Base-by-base conservation (phyloP, 208 protist species). In the Trypanosoma platydactyli region DNA sequence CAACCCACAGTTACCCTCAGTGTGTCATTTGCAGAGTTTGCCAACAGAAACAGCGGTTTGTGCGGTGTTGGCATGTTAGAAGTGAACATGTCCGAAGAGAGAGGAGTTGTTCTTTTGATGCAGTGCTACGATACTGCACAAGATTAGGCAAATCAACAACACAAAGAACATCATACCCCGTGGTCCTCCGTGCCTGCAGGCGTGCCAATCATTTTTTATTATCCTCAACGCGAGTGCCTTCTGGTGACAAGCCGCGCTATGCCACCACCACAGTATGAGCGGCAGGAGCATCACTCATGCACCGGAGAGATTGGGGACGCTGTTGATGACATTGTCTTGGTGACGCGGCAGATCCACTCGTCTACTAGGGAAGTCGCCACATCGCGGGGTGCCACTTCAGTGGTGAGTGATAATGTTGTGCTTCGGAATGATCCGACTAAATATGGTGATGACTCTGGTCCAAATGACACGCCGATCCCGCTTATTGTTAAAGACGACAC, bases 11-110 rank as follows among this genome's bases (percentile, higher is more conserved):
- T 24, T 33, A 27, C 27, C 33, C 52, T 51, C 29, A 33, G 54
- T n/a, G n/a, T 46, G 1, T 40, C 5, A 24, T 48, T 50, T n/a
- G 12, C 52, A 20, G 50, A 57, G 58, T 63, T 80, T 79, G 40
- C 51, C 52, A 11, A 0, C 56, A 59, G 9, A 38, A 9, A 9
- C 33, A 41, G 24, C 20, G 30, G 46, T 57, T 20, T 1, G 16
- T 30, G 51, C 13, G 18, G 56, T 4, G 67, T 38, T 38, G 33
- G 33, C 33, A 9, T 38, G 33, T 38, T 16, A 30, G 83, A 94
- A 70, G 84, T 94, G 42, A 94, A 94, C 65, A 80, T 66, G 25
- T 85, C 82, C 27, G 86, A 89, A 69, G 86, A 89, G 60, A 75
- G 73, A 6, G 76, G 79, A 18, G 72, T 88, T n/a, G 73, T 77